A percentile compares a stretch with the other conserved stretches of the same genome.
These are phyloP conservation scores for Exophiala lecanii-corni DNA, from an alignment of 2,329 filamentous ascomycete genomes.

Conservation along the genomic window DNA sequence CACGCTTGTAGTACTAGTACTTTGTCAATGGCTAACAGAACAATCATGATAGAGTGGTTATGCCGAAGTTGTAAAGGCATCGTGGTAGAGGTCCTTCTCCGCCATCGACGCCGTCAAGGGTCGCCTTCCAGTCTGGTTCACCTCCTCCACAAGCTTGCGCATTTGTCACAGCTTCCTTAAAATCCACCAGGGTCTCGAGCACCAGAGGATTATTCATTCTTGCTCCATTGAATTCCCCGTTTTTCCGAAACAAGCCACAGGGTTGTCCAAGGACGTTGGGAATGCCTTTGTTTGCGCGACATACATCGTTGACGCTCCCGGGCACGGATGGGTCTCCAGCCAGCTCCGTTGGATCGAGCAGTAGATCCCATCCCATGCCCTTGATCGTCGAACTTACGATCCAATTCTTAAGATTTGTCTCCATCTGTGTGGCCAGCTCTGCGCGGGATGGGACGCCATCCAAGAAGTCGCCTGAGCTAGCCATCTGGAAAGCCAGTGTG, in stretches of 20 bases:
- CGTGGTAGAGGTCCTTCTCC: no score
- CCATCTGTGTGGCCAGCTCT: conserved; percentile 6
- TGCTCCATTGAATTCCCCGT: conserved; percentile 4
- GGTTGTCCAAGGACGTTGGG: not conserved
- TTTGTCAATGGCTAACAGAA: no score
- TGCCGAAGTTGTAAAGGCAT: no score
- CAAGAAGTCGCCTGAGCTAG: conserved; percentile 5
- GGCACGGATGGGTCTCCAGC: not conserved
- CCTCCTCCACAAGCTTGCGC: no score
- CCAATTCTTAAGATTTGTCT: conserved; percentile 11
- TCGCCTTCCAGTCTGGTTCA: no score
- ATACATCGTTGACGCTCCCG: not conserved
- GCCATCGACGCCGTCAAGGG: no score
- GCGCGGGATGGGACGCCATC: conserved; percentile 7
- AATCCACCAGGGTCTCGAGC: not conserved
- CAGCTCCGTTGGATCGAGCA: conserved; percentile 4
- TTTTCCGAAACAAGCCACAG: conserved; percentile 11
- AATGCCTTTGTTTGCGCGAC: conserved; percentile 8
- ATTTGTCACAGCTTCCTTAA: no score
- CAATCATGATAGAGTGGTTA: no score
- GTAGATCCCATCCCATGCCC: conserved; percentile 8
- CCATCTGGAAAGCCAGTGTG: conserved; percentile 8
- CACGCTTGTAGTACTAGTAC: no score
- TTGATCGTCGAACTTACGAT: conserved; percentile 9
- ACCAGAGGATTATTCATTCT: no score